Base-by-base conservation (phyloP, 2,329 filamentous ascomycete species). In the Hypoxylon sp. region DNA sequence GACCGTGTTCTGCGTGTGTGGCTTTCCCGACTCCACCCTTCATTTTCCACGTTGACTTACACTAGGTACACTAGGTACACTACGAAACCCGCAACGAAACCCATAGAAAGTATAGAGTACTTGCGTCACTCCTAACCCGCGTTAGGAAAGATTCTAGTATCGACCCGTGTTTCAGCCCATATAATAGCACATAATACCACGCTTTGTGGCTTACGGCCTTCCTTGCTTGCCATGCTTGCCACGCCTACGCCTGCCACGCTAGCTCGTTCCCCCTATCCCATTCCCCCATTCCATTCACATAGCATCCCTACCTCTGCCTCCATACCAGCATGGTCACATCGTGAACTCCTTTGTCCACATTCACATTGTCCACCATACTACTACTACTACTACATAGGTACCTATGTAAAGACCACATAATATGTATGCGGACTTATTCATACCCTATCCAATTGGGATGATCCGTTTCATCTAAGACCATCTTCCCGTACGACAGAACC, bases 111-210 rank as follows among this genome's bases (percentile, higher is more conserved):
- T 39, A 66, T 48, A 63, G 14, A 63, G 53, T 54, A 63, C 55
- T 34, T 63, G 60, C 64, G 23, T 52, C 55, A 48, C 21, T 27
- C 8, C 61, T 64, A 61, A 52, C 56, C 48, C 34, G 6, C 34
- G 34, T 27, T 41, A 14, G 47, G 64, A n/a, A 67, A 61, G 34
- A 46, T 57, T 60, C 16, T 50, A 57, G 51, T 30, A 34, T 52
- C 16, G 43, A 63, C 48, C 45, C 51, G 56, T 55, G 65, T 67
- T 67, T 67, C 65, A 67, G 65, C 61, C 65, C 55, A 27, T 50
- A 48, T 45, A 46, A 51, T 30, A 30, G 7, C 29, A 30, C 27
- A 29, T 29, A 29, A 32, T 56, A 51, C 46, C 48, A 58, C 52
- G 39, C 45, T 50, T 48, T 63, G 60, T 58, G 60, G 60, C 53